Conservation (phyloP, 106 monocot genomes). For the Apostasia ramifera region DNA sequence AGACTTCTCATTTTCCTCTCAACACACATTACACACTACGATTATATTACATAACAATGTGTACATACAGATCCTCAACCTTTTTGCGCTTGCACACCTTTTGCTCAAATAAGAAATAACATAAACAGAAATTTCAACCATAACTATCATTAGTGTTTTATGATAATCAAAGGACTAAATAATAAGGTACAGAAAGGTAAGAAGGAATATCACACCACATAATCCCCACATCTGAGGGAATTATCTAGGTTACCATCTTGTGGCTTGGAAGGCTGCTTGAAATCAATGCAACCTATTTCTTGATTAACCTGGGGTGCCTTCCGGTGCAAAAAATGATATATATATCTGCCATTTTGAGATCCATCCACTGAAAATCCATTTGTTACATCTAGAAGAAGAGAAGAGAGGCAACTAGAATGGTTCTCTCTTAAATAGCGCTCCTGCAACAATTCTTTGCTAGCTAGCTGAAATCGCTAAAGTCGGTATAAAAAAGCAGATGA, state of each 20-base stretch:
- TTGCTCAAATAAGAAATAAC: neutral
- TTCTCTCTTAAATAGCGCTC: constrained; percentile 21
- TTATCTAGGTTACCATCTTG: constrained; percentile 25
- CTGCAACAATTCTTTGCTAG: constrained; percentile 38
- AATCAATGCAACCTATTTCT: constrained; percentile 8
- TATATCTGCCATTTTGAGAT: constrained; percentile 36
- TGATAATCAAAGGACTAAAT: neutral
- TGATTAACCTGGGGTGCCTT: constrained; percentile 10
- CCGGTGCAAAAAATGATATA: constrained; percentile 61
- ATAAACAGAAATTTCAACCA: neutral
- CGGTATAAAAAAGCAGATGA: constrained; percentile 4
- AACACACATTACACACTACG: too few species aligned
- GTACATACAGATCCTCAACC: too few species aligned
- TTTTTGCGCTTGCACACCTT: too few species aligned
- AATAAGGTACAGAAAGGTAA: neutral
- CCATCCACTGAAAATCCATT: constrained; percentile 27
- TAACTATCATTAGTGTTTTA: neutral
- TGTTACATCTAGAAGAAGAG: constrained; percentile 52
- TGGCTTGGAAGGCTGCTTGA: constrained; percentile 11
- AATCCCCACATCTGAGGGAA: constrained; percentile 70
- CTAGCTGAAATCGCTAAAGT: constrained; percentile 39
- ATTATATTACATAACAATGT: too few species aligned
- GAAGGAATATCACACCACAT: constrained; percentile 52
- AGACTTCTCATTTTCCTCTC: too few species aligned
- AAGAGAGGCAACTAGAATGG: constrained; percentile 29